These are phyloP conservation scores for Monosiga brevicollis DNA, from an alignment of 78 protist species.

Conservation along the genomic window DNA sequence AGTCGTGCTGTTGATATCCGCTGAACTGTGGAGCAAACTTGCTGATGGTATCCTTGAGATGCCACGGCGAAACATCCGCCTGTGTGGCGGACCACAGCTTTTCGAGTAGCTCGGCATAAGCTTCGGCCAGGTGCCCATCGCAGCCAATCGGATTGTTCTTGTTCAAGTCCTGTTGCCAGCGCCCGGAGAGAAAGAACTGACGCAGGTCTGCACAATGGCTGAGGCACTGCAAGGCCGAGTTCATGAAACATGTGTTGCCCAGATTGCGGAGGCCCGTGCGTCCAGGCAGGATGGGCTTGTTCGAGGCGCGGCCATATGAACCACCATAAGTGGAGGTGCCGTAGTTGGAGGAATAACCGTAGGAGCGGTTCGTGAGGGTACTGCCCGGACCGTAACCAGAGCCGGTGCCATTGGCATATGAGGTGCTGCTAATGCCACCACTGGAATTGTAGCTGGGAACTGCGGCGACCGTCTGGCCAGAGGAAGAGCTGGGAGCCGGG, in stretches of 20 bases:
- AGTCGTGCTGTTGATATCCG: slow-evolving; percentile 76
- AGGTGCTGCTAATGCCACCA: not conserved
- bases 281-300: not conserved
- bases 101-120: slow-evolving; percentile 36
- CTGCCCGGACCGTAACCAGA: not conserved
- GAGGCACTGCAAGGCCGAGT: slow-evolving; percentile 67
- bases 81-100: slow-evolving; percentile 35
- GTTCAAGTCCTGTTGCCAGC: slow-evolving; percentile 41
- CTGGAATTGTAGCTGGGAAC: not conserved
- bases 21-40: not conserved
- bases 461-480: too few species aligned
- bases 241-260: slow-evolving; percentile 89
- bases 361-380: not conserved
- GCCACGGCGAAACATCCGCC: slow-evolving; percentile 31
- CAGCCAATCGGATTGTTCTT: slow-evolving; percentile 58
- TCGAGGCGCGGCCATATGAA: not conserved
- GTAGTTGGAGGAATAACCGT: not conserved
- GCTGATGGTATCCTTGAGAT: slow-evolving; percentile 28
- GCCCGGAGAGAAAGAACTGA: slow-evolving; percentile 29
- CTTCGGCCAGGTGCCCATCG: slow-evolving; percentile 51
- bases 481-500: too few species aligned
- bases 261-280: slow-evolving; percentile 67
- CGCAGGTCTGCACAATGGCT: slow-evolving; percentile 24
- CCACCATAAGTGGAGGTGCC: not conserved
- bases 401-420: not conserved